Conservation (phyloP, 441 rosid genomes). For the Dalechampia spathulata region DNA sequence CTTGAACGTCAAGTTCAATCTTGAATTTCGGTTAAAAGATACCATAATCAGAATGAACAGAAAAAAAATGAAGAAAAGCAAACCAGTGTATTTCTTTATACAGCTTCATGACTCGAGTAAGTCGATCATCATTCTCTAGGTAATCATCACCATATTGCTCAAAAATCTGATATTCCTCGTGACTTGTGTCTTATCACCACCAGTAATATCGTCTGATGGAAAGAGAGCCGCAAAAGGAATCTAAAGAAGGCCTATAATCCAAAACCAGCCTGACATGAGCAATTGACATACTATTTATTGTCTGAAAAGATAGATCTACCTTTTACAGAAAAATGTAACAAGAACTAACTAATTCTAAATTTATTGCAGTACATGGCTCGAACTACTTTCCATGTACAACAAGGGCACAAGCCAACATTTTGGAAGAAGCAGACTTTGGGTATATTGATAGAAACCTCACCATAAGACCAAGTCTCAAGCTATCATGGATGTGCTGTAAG, state of each 20-base stretch:
- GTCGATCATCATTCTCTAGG: conserved; percentile 33
- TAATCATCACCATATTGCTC: conserved; percentile 66
- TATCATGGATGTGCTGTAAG: conserved; percentile 55
- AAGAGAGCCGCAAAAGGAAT: no score
- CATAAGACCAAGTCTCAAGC: conserved; percentile 69
- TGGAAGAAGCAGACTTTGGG: conserved; percentile 65
- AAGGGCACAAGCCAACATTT: conserved; percentile 52
- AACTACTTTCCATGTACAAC: conserved; percentile 75
- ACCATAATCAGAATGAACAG: no score
- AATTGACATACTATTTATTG: no score
- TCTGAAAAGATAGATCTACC: no score
- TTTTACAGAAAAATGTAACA: no score
- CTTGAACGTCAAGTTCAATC: no score
- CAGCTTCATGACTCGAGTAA: background rate
- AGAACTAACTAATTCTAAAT: no score
- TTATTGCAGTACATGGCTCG: conserved; percentile 45
- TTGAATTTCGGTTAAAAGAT: no score
- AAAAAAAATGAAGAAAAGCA: background rate
- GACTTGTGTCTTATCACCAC: conserved; percentile 39
- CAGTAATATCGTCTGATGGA: conserved; percentile 40
- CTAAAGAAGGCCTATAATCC: no score
- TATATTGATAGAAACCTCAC: conserved; percentile 73
- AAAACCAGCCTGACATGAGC: no score
- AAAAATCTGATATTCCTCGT: conserved; percentile 77
- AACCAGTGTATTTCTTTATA: background rate